Evolutionary conservation across 2,329 filamentous ascomycete species (phyloP), one percentile per base, ranked within the genome.

Genomic region (Beauveria varroae): DNA sequence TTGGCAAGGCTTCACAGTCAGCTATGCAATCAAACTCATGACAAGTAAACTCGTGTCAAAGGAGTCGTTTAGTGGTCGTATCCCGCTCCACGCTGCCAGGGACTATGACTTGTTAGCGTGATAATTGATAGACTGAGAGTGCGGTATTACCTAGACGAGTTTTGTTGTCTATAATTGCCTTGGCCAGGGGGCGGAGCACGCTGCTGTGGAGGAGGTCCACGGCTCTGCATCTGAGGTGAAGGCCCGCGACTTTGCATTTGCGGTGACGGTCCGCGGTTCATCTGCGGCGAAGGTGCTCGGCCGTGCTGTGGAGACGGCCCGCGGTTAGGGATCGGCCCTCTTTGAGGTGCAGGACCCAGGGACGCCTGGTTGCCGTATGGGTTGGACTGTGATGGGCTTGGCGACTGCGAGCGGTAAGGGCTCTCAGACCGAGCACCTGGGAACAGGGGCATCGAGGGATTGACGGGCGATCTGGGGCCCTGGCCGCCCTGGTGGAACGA

Each of bases 21-120:
- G 44, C 26, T 60, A 60, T 60, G 57, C 49, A 53, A 46, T 60
- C 20, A 14, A 43, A 59, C 47, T 44, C 47, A 53, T 46, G 40
- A 53, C 26, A 60, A 60, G 40, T 40, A 53, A 60, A 60, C 49
- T 60, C 49, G 57, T 60, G 46, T 58, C 46, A 34, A 51, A 34
- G 12, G 56, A 55, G 37, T 57, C 53, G 50, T 24, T 57, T 53
- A 64, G 43, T 76, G 72, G 22, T 78, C 76, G 65, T 78, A 78
- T 46, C 76, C 76, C 51, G 76, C 76, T 63, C 76, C 76, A 63
- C 76, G 76, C 65, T 78, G 76, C 76, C 76, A 78, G 28, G 76
- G 76, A 66, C 76, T 78, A 52, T 61, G 28, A 44, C 8, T 18
- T 34, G 60, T 67, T 63, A 69, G 69, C 40, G 58, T n/a, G 16